A percentile compares a stretch with the other conserved stretches of the same genome.
These are phyloP conservation scores for Dendrobium nobile DNA, from an alignment of 106 monocot genomes.

Conservation along the genomic window DNA sequence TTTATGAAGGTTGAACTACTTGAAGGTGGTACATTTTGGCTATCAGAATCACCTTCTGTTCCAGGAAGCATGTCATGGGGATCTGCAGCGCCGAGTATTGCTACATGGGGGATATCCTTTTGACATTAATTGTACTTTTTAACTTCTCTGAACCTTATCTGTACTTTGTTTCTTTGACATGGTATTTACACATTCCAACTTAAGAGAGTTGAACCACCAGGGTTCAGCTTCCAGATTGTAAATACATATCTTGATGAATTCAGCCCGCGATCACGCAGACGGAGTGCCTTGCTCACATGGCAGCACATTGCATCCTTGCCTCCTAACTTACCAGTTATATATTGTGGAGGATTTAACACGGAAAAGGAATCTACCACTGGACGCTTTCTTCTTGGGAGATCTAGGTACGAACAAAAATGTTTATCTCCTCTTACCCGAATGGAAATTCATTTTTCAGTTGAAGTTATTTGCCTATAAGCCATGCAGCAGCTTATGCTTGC, in stretches of 20 bases:
- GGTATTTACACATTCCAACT: slow-evolving; percentile 92
- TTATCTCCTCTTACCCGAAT: not conserved
- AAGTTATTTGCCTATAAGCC: no score
- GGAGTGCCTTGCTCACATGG: slow-evolving; percentile 94
- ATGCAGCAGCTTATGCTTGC: no score
- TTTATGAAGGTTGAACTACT: slow-evolving; percentile 79
- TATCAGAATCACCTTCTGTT: slow-evolving; percentile 95
- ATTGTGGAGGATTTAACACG: slow-evolving; percentile 94
- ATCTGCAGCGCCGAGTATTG: slow-evolving; percentile 74
- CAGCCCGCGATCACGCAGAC: slow-evolving; percentile 81
- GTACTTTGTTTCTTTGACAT: slow-evolving; percentile 54
- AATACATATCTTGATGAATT: slow-evolving; percentile 87
- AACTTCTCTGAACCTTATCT: not conserved
- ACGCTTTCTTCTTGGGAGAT: slow-evolving; percentile 94
- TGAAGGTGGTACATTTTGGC: slow-evolving; percentile 98
- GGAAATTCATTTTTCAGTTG: not conserved
- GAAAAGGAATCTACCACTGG: slow-evolving; percentile 92
- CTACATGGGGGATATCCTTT: slow-evolving; percentile 99
- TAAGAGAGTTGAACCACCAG: slow-evolving; percentile 80
- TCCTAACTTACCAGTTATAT: slow-evolving; percentile 77
- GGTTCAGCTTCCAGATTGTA: slow-evolving; percentile 88
- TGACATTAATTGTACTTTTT: not conserved
- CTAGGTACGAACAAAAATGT: slow-evolving; percentile 44
- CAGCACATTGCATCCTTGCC: slow-evolving; percentile 97
- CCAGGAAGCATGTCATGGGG: slow-evolving; percentile 97